A percentile compares a stretch with the other conserved stretches of the same genome.
Evolutionary conservation across 2,329 filamentous ascomycete genomes (phyloP).

Genomic region (Dactylella cylindrospora): DNA sequence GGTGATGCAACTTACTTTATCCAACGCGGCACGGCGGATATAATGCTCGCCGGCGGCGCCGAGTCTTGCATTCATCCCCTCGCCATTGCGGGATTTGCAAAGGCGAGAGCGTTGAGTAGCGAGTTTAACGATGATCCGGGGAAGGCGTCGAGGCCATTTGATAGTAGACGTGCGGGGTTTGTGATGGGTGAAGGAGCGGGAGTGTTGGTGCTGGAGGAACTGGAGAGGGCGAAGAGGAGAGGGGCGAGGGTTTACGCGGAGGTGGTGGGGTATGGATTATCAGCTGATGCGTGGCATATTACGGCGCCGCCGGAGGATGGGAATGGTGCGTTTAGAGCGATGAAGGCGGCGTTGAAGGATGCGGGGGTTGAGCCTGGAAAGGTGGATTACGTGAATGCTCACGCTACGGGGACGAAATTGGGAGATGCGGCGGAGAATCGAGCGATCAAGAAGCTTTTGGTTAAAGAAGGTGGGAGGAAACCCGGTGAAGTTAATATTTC

Average conservation of each 20-base stretch:
- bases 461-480: slow-evolving; percentile 68
- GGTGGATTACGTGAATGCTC: slow-evolving; percentile 92
- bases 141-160: slow-evolving; percentile 81
- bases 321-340: slow-evolving; percentile 76
- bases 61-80: slow-evolving; percentile 96
- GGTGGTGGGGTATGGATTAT: slow-evolving; percentile 82
- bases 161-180: slow-evolving; percentile 76
- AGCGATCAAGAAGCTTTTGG: slow-evolving; percentile 76
- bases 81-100: slow-evolving; percentile 85
- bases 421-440: slow-evolving; percentile 85
- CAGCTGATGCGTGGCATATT: slow-evolving; percentile 88
- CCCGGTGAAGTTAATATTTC: slow-evolving; percentile 75
- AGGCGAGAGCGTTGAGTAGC: slow-evolving; percentile 81
- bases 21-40: slow-evolving; percentile 82
- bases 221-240: slow-evolving; percentile 79
- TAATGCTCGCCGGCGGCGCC: slow-evolving; percentile 94
- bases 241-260: slow-evolving; percentile 84
- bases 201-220: slow-evolving; percentile 82
- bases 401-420: slow-evolving; percentile 83
- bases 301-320: slow-evolving; percentile 85
- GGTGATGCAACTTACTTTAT: slow-evolving; percentile 94
- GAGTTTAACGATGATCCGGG: slow-evolving; percentile 72
- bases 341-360: slow-evolving; percentile 77
- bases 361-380: slow-evolving; percentile 67
- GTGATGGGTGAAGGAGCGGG: slow-evolving; percentile 92